These are phyloP conservation scores for Beverwykella pulmonaria DNA, from an alignment of 495 filamentous ascomycete species.

Conservation along the genomic window DNA sequence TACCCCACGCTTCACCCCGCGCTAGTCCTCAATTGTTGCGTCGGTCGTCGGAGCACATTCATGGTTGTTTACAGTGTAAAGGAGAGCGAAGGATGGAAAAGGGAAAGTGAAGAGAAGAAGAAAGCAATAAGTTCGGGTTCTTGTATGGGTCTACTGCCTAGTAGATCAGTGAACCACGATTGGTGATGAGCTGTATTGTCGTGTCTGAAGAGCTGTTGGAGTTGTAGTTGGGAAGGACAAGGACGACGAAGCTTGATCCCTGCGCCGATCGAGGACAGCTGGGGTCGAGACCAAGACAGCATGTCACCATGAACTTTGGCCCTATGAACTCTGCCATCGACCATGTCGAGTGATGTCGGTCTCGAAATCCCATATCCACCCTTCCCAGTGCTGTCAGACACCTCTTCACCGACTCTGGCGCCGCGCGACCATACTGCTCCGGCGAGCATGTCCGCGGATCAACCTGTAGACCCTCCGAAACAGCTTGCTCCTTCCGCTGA, in stretches of 20 bases:
- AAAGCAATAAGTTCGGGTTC: no score
- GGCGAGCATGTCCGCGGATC: slow-evolving; percentile 3
- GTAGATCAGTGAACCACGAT: no score
- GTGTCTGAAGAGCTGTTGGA: no score
- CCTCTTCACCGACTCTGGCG: background rate
- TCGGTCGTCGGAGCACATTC: no score
- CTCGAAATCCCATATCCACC: slow-evolving; percentile 1
- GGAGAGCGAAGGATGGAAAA: no score
- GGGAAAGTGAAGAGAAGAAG: no score
- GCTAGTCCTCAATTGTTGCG: background rate
- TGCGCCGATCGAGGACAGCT: background rate
- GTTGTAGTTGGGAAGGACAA: no score
- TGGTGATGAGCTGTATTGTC: no score
- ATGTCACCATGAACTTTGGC: background rate
- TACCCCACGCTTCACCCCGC: background rate
- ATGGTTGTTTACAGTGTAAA: no score
- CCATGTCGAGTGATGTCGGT: background rate
- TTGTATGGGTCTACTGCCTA: no score
- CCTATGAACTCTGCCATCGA: background rate
- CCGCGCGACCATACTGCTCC: background rate
- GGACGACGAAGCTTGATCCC: background rate
- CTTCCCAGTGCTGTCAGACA: background rate
- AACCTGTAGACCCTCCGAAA: background rate
- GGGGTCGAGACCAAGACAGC: background rate
- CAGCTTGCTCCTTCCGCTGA: background rate